Percentiles rank a stretch among this genome's conserved stretches.
Conservation (phyloP, 2,329 filamentous ascomycete species). For the Sclerotinia trifoliorum region DNA sequence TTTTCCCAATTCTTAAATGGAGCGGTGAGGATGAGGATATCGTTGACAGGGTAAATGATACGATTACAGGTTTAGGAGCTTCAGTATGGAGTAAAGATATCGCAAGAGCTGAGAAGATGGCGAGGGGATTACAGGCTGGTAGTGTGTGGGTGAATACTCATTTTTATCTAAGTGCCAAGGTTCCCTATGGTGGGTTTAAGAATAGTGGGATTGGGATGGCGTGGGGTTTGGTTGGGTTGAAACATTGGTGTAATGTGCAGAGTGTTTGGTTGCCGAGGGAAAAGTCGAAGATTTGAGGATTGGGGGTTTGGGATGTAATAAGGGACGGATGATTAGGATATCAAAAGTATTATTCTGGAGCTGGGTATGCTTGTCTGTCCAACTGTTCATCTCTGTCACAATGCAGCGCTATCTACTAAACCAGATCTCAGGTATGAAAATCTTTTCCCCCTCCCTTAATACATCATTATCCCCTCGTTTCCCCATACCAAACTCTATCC, state of each 20-base stretch:
- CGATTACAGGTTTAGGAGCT: conserved; percentile 53
- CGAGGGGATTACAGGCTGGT: conserved; percentile 54
- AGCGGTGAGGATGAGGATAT: conserved; percentile 47
- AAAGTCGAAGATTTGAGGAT: not conserved
- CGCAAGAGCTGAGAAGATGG: conserved; percentile 51
- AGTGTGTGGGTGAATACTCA: conserved; percentile 60
- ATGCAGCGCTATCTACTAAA: not conserved
- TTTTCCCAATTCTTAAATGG: conserved; percentile 23
- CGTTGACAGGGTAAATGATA: conserved; percentile 53
- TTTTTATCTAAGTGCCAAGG: conserved; percentile 48
- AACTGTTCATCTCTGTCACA: not conserved
- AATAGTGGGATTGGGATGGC: conserved; percentile 39
- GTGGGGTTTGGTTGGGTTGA: conserved; percentile 20
- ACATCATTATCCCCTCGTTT: not conserved
- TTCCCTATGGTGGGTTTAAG: conserved; percentile 40
- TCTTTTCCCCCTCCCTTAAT: not conserved
- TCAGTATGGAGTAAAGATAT: conserved; percentile 58
- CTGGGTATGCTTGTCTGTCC: not conserved
- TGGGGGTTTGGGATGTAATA: too few relatives aligned
- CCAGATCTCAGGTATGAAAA: not conserved
- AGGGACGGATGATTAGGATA: not conserved
- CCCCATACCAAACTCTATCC: rapidly evolving
- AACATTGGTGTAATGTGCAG: conserved; percentile 21
- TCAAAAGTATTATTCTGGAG: not conserved
- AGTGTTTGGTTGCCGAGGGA: conserved; percentile 18